These are phyloP conservation scores for bread wheat (Triticum aestivum) DNA, from an alignment of 176 grass and related monocot species.

Conservation along the genomic window IWGSC_CS_RefSeq_v2.1 NC_057794.1:495345789-495346288, in stretches of 20 bases:
- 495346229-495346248: neutral
- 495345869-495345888: constrained; percentile 11
- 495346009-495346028: neutral
- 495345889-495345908: neutral
- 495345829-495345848: neutral
- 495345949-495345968: neutral
- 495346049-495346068: neutral
- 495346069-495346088: neutral
- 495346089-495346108: neutral
- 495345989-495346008: neutral
- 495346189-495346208: no score
- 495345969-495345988: neutral
- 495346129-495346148: neutral
- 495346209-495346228: no score
- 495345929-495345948: neutral
- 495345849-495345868: neutral
- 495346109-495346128: neutral
- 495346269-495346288: neutral
- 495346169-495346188: no score
- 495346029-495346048: neutral
- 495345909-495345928: neutral
- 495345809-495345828: neutral
- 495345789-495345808: neutral
- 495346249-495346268: neutral
- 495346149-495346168: no score